phyloP scores from a whole-genome alignment of 2,329 filamentous ascomycete species.

The Emydomyces testavorans region DNA sequence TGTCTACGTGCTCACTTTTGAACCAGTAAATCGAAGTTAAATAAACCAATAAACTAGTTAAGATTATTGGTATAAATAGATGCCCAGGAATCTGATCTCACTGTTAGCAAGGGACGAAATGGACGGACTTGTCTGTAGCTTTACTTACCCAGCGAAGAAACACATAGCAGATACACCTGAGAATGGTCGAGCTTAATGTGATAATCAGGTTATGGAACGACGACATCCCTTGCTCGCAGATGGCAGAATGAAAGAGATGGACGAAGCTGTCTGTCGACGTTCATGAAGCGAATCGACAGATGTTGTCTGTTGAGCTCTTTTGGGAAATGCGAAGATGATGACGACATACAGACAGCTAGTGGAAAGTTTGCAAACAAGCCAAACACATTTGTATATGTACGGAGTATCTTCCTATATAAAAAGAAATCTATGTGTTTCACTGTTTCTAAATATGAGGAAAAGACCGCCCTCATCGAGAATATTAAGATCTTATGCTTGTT shows the following conservation, averaged over 20 bases:
- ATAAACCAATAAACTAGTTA: conserved; percentile 38
- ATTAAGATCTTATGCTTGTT: too few species aligned
- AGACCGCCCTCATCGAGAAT: too few species aligned
- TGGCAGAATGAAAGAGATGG: background rate
- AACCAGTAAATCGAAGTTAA: conserved; percentile 27
- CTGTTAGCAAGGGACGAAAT: conserved; percentile 9
- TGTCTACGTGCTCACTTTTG: background rate
- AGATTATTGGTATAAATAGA: conserved; percentile 28
- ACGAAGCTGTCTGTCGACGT: background rate
- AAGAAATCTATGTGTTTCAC: too few species aligned
- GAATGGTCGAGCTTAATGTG: conserved; percentile 28
- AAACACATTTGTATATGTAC: conserved; percentile 2
- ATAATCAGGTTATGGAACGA: conserved; percentile 25
- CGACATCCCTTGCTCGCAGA: conserved; percentile 21
- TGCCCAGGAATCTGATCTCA: conserved; percentile 29
- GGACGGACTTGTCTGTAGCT: background rate
- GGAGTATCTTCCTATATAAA: too few species aligned
- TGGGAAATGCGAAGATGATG: background rate
- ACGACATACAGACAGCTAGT: too few species aligned
- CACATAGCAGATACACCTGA: conserved; percentile 29
- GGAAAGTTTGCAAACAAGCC: conserved; percentile 8
- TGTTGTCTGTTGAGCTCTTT: background rate
- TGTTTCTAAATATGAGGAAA: too few species aligned
- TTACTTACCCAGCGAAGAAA: conserved; percentile 37
- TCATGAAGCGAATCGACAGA: background rate